phyloP scores from a whole-genome alignment of 495 filamentous ascomycete species.

The Echria macrotheca region DNA sequence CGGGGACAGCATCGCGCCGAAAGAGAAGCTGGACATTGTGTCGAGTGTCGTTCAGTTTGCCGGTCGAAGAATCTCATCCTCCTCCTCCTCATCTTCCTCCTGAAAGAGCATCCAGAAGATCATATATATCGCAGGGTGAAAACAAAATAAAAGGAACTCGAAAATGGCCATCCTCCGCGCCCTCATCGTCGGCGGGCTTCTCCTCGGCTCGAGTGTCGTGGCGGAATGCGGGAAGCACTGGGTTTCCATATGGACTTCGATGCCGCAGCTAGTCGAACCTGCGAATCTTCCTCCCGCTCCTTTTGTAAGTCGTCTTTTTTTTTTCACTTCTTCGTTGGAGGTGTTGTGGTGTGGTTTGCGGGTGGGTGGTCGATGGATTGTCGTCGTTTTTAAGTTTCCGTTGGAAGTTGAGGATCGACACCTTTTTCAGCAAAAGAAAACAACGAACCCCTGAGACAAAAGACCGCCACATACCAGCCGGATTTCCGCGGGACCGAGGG shows the following conservation, averaged over 20 bases:
- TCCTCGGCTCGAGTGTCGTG: conserved; percentile 9
- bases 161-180: no score
- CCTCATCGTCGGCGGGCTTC: conserved; percentile 18
- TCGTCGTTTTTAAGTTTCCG: conserved; percentile 2
- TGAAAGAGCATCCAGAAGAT: neutral
- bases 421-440: no score
- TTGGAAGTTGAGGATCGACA: no score
- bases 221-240: conserved; percentile 36
- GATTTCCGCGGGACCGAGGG: neutral
- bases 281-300: conserved; percentile 48
- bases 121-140: no score
- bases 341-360: neutral
- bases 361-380: neutral
- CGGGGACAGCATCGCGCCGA: no score
- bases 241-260: conserved; percentile 53
- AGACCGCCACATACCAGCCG: neutral
- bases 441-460: neutral
- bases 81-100: neutral
- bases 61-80: neutral
- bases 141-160: no score
- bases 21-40: no score
- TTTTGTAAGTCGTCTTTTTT: conserved; percentile 39
- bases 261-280: conserved; percentile 55
- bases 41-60: neutral
- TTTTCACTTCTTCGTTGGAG: neutral